A percentile compares a stretch with the other conserved stretches of the same genome.
Evolutionary conservation across 192 early-diverging fungal genomes (phyloP).

Genomic region (Ramicandelaber brevisporus): DNA sequence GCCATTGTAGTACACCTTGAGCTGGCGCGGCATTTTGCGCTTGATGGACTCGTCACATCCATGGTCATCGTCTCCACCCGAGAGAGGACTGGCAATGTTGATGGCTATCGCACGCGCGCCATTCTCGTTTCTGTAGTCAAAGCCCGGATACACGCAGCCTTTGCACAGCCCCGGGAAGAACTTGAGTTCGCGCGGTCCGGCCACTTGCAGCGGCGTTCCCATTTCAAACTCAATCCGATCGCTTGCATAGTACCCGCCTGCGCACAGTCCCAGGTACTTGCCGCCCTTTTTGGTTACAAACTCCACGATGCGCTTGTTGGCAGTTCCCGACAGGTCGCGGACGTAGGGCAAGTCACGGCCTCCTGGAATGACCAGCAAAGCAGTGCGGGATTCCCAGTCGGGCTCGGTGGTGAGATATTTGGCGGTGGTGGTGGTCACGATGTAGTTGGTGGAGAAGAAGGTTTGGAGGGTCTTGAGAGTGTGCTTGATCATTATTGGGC

Average conservation of each 20-base stretch:
- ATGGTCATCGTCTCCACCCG: too few relatives aligned
- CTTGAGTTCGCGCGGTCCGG: slow-evolving; percentile 41
- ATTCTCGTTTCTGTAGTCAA: slow-evolving; percentile 57
- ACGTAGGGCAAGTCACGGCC: slow-evolving; percentile 69
- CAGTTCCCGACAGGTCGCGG: slow-evolving; percentile 30
- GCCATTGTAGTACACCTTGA: slow-evolving; percentile 42
- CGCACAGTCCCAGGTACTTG: slow-evolving; percentile 75
- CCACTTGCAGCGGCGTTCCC: slow-evolving; percentile 28
- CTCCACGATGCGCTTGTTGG: slow-evolving; percentile 27
- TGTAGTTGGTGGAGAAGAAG: too few relatives aligned
- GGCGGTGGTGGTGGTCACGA: too few relatives aligned
- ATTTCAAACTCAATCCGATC: slow-evolving; percentile 52
- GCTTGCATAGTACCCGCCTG: slow-evolving; percentile 66
- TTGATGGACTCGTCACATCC: too few relatives aligned
- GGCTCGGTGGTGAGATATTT: too few relatives aligned
- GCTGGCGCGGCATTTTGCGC: slow-evolving; percentile 3
- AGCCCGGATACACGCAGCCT: slow-evolving; percentile 57
- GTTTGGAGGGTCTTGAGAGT: too few relatives aligned
- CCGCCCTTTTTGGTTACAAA: slow-evolving; percentile 60
- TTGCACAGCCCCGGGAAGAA: slow-evolving; percentile 39
- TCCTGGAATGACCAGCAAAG: slow-evolving; percentile 73
- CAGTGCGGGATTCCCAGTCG: slow-evolving; percentile 73
- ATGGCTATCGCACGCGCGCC: slow-evolving; percentile 38
- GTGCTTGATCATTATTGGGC: too few relatives aligned
- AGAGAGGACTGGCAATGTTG: too few relatives aligned